Evolutionary conservation across 495 filamentous ascomycete genomes (phyloP).

Genomic region (Lophiostoma macrostomum): DNA sequence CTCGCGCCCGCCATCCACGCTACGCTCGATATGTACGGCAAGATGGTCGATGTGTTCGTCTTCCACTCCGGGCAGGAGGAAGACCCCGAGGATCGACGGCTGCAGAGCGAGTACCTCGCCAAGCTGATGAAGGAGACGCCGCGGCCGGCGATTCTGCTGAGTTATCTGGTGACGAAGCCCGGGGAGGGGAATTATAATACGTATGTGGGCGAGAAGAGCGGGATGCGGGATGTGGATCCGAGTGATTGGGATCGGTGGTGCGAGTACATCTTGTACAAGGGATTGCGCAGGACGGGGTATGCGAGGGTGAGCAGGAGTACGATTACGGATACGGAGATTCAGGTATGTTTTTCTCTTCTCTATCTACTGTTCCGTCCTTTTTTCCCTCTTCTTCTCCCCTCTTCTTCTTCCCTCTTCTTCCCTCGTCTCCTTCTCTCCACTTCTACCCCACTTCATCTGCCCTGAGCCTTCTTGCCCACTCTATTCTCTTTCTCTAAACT

Average conservation of each 20-base stretch:
- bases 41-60: constrained; percentile 87
- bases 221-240: constrained; percentile 94
- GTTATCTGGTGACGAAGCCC: constrained; percentile 89
- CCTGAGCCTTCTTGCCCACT: too few species aligned
- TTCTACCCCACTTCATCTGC: too few species aligned
- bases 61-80: constrained; percentile 99
- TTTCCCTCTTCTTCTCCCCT: too few species aligned
- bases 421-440: too few species aligned
- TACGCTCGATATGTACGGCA: constrained; percentile 88
- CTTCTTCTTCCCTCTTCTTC: too few species aligned
- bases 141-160: constrained; percentile 80
- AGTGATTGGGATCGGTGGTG: constrained; percentile 98
- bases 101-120: constrained; percentile 84
- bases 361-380: too few species aligned
- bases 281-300: constrained; percentile 80
- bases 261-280: constrained; percentile 97
- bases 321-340: constrained; percentile 96
- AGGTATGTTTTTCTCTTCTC: too few species aligned
- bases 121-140: constrained; percentile 80
- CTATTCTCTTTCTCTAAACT: too few species aligned
- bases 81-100: constrained; percentile 85
- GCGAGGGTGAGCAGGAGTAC: constrained; percentile 83
- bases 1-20: constrained; percentile 95
- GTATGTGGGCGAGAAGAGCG: constrained; percentile 79
- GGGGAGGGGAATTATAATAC: constrained; percentile 94